Conservation (phyloP, 768 basidiomycete species). For the Tricholoma sp. region DNA sequence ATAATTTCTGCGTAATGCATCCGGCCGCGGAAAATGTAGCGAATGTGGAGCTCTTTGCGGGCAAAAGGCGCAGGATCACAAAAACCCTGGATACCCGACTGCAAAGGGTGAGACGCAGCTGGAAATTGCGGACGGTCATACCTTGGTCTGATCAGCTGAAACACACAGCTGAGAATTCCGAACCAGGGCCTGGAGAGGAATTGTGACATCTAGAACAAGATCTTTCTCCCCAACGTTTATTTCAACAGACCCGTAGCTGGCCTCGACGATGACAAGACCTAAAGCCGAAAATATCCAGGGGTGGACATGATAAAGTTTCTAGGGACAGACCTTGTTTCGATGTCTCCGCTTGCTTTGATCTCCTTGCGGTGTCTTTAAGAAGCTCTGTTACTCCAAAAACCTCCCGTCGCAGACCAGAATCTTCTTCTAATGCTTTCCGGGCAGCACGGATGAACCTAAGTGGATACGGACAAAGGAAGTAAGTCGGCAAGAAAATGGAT, state of each 20-base stretch:
- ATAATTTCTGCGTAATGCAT: conserved; percentile 75
- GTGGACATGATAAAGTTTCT: not conserved
- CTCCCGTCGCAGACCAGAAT: conserved; percentile 56
- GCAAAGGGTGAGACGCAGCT: conserved; percentile 7
- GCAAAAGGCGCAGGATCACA: conserved; percentile 77
- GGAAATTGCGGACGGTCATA: conserved; percentile 25
- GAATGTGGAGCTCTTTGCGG: conserved; percentile 62
- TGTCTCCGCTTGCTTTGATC: conserved; percentile 58
- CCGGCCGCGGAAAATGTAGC: conserved; percentile 71
- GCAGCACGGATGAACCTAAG: conserved; percentile 65
- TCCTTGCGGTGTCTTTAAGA: conserved; percentile 62
- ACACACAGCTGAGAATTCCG: conserved; percentile 74
- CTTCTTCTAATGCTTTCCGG: conserved; percentile 58
- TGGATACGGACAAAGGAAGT: not conserved
- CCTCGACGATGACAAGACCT: conserved; percentile 78
- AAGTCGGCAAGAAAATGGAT: not conserved
- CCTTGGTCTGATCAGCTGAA: conserved; percentile 72
- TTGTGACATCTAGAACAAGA: conserved; percentile 69
- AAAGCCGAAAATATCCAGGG: conserved; percentile 13
- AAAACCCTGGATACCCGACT: conserved; percentile 83
- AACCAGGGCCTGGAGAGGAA: conserved; percentile 79
- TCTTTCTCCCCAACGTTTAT: conserved; percentile 45
- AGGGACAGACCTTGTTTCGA: conserved; percentile 53
- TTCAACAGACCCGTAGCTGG: conserved; percentile 61
- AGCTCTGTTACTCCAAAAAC: conserved; percentile 57